phyloP scores from a whole-genome alignment of 2,329 filamentous ascomycete genomes.

The Colletotrichum truncatum region DNA sequence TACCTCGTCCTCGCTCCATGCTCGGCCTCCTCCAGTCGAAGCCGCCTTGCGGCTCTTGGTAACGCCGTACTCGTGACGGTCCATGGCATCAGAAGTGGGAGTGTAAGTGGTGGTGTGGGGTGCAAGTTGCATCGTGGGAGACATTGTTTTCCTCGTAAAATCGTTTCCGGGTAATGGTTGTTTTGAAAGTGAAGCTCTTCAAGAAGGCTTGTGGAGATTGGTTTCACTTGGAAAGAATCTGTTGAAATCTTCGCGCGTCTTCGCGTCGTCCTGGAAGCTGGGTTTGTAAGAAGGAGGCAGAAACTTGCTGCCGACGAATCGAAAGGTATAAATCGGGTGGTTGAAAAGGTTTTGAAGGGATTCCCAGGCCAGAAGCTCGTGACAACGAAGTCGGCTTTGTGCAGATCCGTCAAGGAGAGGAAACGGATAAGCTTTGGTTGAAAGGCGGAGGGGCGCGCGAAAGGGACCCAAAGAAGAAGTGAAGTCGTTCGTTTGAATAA shows the following conservation, averaged over 20 bases:
- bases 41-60: slow-evolving; percentile 73
- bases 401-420: slow-evolving; percentile 28
- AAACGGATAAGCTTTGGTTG: slow-evolving; percentile 23
- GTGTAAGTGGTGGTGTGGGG: slow-evolving; percentile 56
- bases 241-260: slow-evolving; percentile 18
- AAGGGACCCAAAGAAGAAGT: slow-evolving; percentile 31
- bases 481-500: slow-evolving; percentile 31
- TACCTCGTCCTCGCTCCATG: slow-evolving; percentile 90
- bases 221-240: slow-evolving; percentile 1
- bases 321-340: slow-evolving; percentile 21
- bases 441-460: not conserved
- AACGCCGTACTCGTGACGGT: slow-evolving; percentile 68
- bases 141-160: slow-evolving; percentile 51
- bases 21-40: slow-evolving; percentile 78
- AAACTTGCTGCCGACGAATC: slow-evolving; percentile 29
- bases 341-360: slow-evolving; percentile 13
- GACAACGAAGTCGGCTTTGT: slow-evolving; percentile 30
- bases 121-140: slow-evolving; percentile 58
- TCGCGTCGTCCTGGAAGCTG: slow-evolving; percentile 25
- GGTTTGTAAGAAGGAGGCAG: slow-evolving; percentile 24
- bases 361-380: slow-evolving; percentile 27
- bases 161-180: slow-evolving; percentile 38
- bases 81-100: slow-evolving; percentile 62
- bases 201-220: not conserved
- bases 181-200: slow-evolving; percentile 26